Base-by-base conservation (phyloP, 1,284 basidiomycete species). In the Ceratobasidium sp. region DNA sequence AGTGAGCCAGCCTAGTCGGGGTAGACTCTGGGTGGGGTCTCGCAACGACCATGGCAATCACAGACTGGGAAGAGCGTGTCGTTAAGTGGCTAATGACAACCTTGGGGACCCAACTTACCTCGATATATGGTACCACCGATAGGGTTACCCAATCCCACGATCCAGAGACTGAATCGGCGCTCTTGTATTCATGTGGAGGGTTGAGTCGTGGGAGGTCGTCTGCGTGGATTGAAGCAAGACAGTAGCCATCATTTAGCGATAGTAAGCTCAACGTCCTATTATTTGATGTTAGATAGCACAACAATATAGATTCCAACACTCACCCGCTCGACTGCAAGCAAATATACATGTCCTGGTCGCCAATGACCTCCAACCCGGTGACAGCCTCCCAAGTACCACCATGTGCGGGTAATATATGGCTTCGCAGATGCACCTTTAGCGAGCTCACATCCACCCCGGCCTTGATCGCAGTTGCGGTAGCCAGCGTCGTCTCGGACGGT, bases 291-390 rank as follows among this genome's bases (percentile, higher is more conserved):
- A 66, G 59, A 55, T 30, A 63, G 26, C 2, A 35, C 5, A 38
- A 23, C 14, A 16, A 28, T 55, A 21, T n/a, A 30, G 57, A 59
- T 46, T 32, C 30, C 18, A 46, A 46, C n/a, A 79, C 81, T 79
- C 76, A 89, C 89, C 89, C 89, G 64, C 83, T 82, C 75, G 84
- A 81, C 69, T 89, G 87, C 35, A 92, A 78, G 35, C 84, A 84
- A 1, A 86, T 80, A 54, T 90, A 74, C 58, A 85, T 79, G 13
- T 81, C 76, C 18, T 81, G 80, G 38, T 82, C 80, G n/a, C 84
- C 80, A 21, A 88, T 79, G 18, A 84, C 63, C 28, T 83, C 78
- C 49, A 90, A 77, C 41, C 83, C 82, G 41, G 84, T 81, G 1
- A 89, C 81, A 14, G 83, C 78, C 69, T 83, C 80, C 3, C 80